These are phyloP conservation scores for Moesziomyces antarcticus DNA, from an alignment of 1,284 basidiomycete genomes.

Conservation along the genomic window DNA sequence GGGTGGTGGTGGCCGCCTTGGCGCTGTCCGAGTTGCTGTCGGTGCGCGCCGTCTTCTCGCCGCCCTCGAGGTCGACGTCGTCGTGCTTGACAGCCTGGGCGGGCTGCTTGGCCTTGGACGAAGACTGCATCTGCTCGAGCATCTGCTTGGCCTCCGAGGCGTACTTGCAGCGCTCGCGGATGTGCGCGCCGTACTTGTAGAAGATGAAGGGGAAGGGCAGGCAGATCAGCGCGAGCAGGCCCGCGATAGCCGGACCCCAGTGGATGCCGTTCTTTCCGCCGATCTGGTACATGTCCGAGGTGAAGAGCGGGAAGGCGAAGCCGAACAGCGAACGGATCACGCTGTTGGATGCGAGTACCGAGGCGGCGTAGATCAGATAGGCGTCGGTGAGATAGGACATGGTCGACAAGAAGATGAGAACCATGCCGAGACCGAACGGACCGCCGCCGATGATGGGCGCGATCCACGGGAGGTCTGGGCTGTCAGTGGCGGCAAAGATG, in stretches of 20 bases:
- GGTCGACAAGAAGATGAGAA: constrained; percentile 73
- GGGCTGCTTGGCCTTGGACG: constrained; percentile 4
- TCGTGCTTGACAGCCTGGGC: constrained; percentile 3
- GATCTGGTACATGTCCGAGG: constrained; percentile 71
- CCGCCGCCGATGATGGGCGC: constrained; percentile 50
- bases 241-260: constrained; percentile 79
- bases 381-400: constrained; percentile 71
- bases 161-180: constrained; percentile 70
- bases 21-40: constrained; percentile 5
- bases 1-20: constrained; percentile 6
- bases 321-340: constrained; percentile 77
- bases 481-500: constrained; percentile 61
- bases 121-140: constrained; percentile 38
- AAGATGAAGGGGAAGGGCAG: constrained; percentile 75
- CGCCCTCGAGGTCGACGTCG: constrained; percentile 25
- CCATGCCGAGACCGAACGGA: constrained; percentile 58
- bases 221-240: constrained; percentile 76
- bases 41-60: constrained; percentile 7
- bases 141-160: constrained; percentile 36
- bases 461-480: constrained; percentile 66
- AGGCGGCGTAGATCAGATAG: constrained; percentile 71
- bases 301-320: constrained; percentile 72
- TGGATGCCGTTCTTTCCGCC: constrained; percentile 74
- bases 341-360: constrained; percentile 75
- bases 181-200: constrained; percentile 70